These are phyloP conservation scores for grape (Vitis vinifera) DNA, from an alignment of 164 flowering plant species.

Conservation along the genomic window ASM3070453v1 NC_081823.1:6977501-6978000, in stretches of 20 bases:
- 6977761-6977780: background rate
- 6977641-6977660: too few relatives aligned
- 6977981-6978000: conserved; percentile 66
- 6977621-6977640: background rate
- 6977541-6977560: conserved; percentile 87
- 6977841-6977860: background rate
- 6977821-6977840: background rate
- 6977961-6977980: conserved; percentile 88
- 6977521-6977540: conserved; percentile 76
- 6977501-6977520: conserved; percentile 20
- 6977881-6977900: background rate
- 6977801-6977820: background rate
- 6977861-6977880: background rate
- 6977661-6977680: background rate
- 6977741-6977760: background rate
- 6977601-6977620: background rate
- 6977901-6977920: conserved; percentile 16
- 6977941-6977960: conserved; percentile 82
- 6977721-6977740: background rate
- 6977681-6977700: background rate
- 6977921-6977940: conserved; percentile 67
- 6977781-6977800: background rate
- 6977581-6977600: conserved; percentile 48
- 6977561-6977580: conserved; percentile 78
- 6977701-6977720: background rate